Evolutionary conservation across 2,329 filamentous ascomycete species (phyloP).

Genomic region (Hortaea sp.): DNA sequence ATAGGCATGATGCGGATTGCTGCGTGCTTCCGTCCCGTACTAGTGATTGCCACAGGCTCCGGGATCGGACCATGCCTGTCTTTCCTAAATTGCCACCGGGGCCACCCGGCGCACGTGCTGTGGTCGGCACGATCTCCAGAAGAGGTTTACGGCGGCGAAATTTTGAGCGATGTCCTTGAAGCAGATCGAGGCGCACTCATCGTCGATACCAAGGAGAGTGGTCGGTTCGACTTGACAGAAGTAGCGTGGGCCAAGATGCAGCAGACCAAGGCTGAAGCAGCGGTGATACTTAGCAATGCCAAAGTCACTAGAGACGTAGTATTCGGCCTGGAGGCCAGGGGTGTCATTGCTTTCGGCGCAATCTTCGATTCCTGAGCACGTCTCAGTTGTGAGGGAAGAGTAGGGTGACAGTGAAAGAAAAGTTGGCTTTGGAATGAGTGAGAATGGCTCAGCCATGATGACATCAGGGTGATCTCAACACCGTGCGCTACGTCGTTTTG

Average conservation of each 20-base stretch:
- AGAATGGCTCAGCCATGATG: no score
- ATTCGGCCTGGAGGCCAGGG: slow-evolving; percentile 21
- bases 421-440: no score
- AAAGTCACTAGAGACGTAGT: slow-evolving; percentile 25
- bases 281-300: slow-evolving; percentile 28
- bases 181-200: slow-evolving; percentile 26
- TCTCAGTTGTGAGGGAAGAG: no score
- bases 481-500: no score
- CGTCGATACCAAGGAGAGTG: slow-evolving; percentile 21
- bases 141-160: slow-evolving; percentile 7
- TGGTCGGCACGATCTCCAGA: slow-evolving; percentile 8
- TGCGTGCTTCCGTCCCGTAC: background rate
- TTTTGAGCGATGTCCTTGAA: slow-evolving; percentile 7
- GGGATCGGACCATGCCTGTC: slow-evolving; percentile 22
- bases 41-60: slow-evolving; percentile 7
- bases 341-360: slow-evolving; percentile 27
- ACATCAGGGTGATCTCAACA: background rate
- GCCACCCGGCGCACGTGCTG: slow-evolving; percentile 24
- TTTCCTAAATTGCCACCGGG: slow-evolving; percentile 25
- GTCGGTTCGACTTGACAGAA: slow-evolving; percentile 24
- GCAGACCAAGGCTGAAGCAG: slow-evolving; percentile 23
- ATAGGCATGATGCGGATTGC: background rate
- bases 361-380: slow-evolving; percentile 24
- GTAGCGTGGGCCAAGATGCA: slow-evolving; percentile 18
- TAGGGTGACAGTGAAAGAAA: no score